Conservation (phyloP, 1,284 basidiomycete genomes). For the Ustilago curta region DNA sequence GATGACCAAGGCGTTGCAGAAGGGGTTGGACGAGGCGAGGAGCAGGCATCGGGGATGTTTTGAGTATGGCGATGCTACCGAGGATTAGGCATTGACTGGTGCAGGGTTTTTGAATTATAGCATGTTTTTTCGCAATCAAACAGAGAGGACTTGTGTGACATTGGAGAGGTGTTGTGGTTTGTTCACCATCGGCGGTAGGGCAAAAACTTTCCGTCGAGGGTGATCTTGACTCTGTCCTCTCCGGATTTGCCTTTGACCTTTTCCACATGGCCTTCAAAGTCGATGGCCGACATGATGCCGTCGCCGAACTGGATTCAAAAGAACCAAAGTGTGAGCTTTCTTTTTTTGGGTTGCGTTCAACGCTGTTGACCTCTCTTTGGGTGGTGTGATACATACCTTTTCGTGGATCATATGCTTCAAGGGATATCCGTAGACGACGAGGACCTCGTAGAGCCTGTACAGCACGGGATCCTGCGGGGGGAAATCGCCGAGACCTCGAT, state of each 20-base stretch:
- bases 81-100: too few species aligned
- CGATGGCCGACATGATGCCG: slow-evolving; percentile 65
- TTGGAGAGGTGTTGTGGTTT: too few species aligned
- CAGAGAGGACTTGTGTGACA: too few species aligned
- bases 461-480: slow-evolving; percentile 59
- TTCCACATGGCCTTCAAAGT: slow-evolving; percentile 64
- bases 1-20: slow-evolving; percentile 42
- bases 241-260: slow-evolving; percentile 56
- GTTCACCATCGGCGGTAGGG: slow-evolving; percentile 56
- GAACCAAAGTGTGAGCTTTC: neutral
- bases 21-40: slow-evolving; percentile 52
- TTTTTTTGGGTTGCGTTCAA: too few species aligned
- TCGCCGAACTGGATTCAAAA: slow-evolving; percentile 46
- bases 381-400: slow-evolving; percentile 51
- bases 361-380: too few species aligned
- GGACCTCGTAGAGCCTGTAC: slow-evolving; percentile 51
- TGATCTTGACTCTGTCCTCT: slow-evolving; percentile 63
- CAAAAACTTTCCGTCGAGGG: slow-evolving; percentile 63
- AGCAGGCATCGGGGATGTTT: slow-evolving; percentile 54
- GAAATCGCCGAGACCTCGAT: slow-evolving; percentile 54
- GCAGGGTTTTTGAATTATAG: too few species aligned
- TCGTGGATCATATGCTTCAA: slow-evolving; percentile 65
- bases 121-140: neutral
- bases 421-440: slow-evolving; percentile 63
- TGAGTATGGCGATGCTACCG: slow-evolving; percentile 59